Conservation (phyloP, 2,329 filamentous ascomycete species). For the Dissoconium aciculare region DNA sequence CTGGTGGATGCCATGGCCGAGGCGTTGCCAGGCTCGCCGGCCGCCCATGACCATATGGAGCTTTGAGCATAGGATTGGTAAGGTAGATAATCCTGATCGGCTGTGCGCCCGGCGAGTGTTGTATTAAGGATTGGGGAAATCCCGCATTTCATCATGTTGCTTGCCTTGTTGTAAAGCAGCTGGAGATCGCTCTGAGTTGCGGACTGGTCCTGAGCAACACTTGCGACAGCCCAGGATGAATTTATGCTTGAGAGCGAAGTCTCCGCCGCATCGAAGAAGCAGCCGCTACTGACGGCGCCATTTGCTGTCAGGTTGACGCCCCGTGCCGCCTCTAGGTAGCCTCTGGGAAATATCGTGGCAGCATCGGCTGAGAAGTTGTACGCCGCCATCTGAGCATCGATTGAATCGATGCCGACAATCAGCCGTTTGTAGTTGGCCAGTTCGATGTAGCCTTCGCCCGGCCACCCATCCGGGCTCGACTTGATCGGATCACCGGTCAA, state of each 20-base stretch:
- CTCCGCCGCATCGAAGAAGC: conserved; percentile 35
- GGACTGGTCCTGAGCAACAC: conserved; percentile 6
- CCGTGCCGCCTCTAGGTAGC: conserved; percentile 29
- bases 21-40: conserved; percentile 39
- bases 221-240: conserved; percentile 38
- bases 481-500: no score
- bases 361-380: conserved; percentile 43
- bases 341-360: conserved; percentile 36
- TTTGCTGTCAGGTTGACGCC: conserved; percentile 23
- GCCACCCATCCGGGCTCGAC: conserved; percentile 47
- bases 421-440: conserved; percentile 38
- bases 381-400: conserved; percentile 41
- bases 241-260: conserved; percentile 31
- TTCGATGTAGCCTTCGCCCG: conserved; percentile 44
- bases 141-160: conserved; percentile 41
- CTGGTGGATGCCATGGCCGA: conserved; percentile 18
- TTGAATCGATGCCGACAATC: conserved; percentile 39
- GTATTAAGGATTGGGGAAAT: conserved; percentile 45
- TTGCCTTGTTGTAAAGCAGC: conserved; percentile 19
- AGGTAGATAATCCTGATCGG: conserved; percentile 31
- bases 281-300: conserved; percentile 36
- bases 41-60: conserved; percentile 46
- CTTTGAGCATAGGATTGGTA: conserved; percentile 39
- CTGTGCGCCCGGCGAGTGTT: conserved; percentile 38
- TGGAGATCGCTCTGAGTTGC: conserved; percentile 6